phyloP scores from a whole-genome alignment of 139 green algal species.

The Closterium sp. region DNA sequence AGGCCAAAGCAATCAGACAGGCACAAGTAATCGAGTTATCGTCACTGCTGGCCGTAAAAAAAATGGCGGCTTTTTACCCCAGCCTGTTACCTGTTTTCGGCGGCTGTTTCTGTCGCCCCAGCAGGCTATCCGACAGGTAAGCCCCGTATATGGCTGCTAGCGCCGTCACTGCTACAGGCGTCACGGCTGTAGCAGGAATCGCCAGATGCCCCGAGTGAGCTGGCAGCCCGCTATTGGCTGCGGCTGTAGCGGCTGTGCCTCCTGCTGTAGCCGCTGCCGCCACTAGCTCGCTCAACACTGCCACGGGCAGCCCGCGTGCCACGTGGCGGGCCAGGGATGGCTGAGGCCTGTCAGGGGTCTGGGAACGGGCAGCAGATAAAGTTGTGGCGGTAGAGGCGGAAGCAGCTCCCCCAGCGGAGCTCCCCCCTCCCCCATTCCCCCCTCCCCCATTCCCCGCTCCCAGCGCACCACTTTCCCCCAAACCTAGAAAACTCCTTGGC shows the following conservation, averaged over 20 bases:
- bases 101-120: not conserved
- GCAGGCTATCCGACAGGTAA: constrained; percentile 40
- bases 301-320: not conserved
- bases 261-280: not conserved
- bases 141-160: constrained; percentile 38
- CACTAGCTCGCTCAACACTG: not conserved
- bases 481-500: not conserved
- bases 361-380: not conserved
- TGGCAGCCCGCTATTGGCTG: not conserved
- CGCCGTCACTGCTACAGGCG: constrained; percentile 43
- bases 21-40: not conserved
- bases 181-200: constrained; percentile 21
- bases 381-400: not conserved
- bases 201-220: not conserved
- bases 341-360: not conserved
- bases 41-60: not conserved
- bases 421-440: not conserved
- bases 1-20: not conserved
- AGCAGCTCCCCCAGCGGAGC: not conserved
- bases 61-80: not conserved
- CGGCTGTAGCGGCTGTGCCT: not conserved
- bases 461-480: not conserved
- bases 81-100: not conserved
- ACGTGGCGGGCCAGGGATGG: not conserved
- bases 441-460: not conserved